Base-by-base conservation (phyloP, 352 stramenopile genomes). In the Pythium biforme region DNA sequence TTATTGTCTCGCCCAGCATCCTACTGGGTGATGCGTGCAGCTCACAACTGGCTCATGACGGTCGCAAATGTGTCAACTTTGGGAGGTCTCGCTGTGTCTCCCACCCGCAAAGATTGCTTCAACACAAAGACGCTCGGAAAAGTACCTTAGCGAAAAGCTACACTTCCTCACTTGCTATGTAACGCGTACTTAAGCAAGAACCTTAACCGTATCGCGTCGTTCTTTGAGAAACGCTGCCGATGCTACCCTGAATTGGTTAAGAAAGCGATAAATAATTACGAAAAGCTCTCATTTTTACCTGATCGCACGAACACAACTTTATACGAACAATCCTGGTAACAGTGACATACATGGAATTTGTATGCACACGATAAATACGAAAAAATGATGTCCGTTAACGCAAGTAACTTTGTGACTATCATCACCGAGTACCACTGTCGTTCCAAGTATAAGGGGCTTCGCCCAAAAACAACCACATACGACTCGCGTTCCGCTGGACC, bases 211-310 rank as follows among this genome's bases (percentile, higher is more conserved):
- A 43, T 43, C 37, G 17, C 12, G 37, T 43, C 37, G 6, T 43
- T 11, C 4, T 43, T 43, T 43, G 37, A 43, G 11, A 20, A 19
- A 15, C 3, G 3, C 11, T 5, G 12, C 17, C 4, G 4, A 8
- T n/a, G 6, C 5, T 15, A 43, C 37, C 37, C 4, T n/a, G 10
- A 19, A 43, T 5, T 43, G 37, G 37, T 43, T 43, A 43, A 43
- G 37, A 43, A 43, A 43, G 6, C 37, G 37, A 4, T 43, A 43
- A 43, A 43, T 43, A 50, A 50, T 50, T 50, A 50, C 43, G n/a
- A 27, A 50, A 50, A 50, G 43, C 43, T 27, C 43, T 50, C 23
- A 50, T 50, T 50, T 29, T 29, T 12, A 50, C 43, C 43, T 50
- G 43, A 50, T 50, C 43, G 43, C 43, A 50, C 19, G 23, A 50